Evolutionary conservation across 2,329 filamentous ascomycete genomes (phyloP).

Genomic region (Curvularia lunata): DNA sequence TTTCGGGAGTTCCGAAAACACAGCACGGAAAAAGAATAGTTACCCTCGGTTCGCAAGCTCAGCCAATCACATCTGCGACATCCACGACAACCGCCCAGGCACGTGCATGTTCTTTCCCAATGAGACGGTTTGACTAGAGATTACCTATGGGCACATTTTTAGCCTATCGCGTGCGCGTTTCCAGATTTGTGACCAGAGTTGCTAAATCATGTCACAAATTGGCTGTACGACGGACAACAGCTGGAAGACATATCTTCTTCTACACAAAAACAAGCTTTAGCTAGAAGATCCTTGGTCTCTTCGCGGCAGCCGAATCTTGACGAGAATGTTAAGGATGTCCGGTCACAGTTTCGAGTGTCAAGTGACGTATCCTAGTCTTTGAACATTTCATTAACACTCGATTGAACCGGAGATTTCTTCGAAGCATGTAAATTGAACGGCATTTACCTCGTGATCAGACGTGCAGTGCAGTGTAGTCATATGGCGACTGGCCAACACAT

Average conservation of each 20-base stretch:
- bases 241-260: too few species aligned
- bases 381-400: slow-evolving; percentile 36
- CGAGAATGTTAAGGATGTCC: too few species aligned
- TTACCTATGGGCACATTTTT: slow-evolving; percentile 34
- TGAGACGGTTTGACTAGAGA: slow-evolving; percentile 50
- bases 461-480: slow-evolving; percentile 20
- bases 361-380: slow-evolving; percentile 10
- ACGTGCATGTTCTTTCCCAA: slow-evolving; percentile 62
- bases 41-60: slow-evolving; percentile 21
- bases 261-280: too few species aligned
- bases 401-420: slow-evolving; percentile 31
- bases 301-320: too few species aligned
- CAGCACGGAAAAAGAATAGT: slow-evolving; percentile 31
- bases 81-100: slow-evolving; percentile 53
- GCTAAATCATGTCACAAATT: too few species aligned
- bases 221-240: too few species aligned
- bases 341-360: too few species aligned
- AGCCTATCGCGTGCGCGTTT: not conserved
- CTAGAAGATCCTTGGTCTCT: too few species aligned
- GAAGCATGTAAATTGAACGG: slow-evolving; percentile 26
- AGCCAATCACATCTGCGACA: slow-evolving; percentile 33
- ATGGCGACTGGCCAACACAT: slow-evolving; percentile 9
- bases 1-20: slow-evolving; percentile 28
- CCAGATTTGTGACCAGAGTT: too few species aligned
- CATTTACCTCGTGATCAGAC: slow-evolving; percentile 30